These are phyloP conservation scores for Sugiyamaella americana DNA, from an alignment of 805 yeast species.

Conservation along the genomic window DNA sequence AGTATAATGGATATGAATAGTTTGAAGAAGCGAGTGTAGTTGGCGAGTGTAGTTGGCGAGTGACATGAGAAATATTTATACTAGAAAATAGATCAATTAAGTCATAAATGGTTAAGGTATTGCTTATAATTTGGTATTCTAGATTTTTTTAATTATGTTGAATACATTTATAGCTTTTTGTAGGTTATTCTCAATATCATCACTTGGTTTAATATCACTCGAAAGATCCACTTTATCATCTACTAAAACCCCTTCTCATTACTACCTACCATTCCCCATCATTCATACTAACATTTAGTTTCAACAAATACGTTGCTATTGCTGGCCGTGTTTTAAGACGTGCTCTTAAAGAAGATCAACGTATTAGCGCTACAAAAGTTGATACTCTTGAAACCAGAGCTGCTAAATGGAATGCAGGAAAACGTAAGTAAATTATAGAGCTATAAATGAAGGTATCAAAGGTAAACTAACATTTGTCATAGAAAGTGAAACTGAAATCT, in stretches of 20 bases:
- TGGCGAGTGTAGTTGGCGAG: too few species aligned
- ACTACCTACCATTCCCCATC: background rate
- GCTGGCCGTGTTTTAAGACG: conserved; percentile 85
- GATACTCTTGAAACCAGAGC: conserved; percentile 67
- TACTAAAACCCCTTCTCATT: too few species aligned
- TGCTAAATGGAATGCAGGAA: conserved; percentile 66
- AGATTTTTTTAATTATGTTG: too few species aligned
- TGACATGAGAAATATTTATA: too few species aligned
- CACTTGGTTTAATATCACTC: too few species aligned
- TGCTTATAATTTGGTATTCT: too few species aligned
- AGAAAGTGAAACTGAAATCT: conserved; percentile 24
- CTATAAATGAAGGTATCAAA: background rate
- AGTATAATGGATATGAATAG: too few species aligned
- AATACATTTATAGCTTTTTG: too few species aligned
- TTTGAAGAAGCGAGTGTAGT: too few species aligned
- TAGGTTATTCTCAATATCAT: too few species aligned
- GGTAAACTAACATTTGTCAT: background rate
- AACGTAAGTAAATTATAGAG: conserved; percentile 20
- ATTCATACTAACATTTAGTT: conserved; percentile 34
- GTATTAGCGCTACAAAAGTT: conserved; percentile 64
- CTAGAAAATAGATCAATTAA: background rate
- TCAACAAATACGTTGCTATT: conserved; percentile 84
- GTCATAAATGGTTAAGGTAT: background rate
- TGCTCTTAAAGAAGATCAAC: conserved; percentile 81
- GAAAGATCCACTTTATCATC: too few species aligned